phyloP scores from a whole-genome alignment of 805 yeast genomes.

The Ogataea nonfermentans region DNA sequence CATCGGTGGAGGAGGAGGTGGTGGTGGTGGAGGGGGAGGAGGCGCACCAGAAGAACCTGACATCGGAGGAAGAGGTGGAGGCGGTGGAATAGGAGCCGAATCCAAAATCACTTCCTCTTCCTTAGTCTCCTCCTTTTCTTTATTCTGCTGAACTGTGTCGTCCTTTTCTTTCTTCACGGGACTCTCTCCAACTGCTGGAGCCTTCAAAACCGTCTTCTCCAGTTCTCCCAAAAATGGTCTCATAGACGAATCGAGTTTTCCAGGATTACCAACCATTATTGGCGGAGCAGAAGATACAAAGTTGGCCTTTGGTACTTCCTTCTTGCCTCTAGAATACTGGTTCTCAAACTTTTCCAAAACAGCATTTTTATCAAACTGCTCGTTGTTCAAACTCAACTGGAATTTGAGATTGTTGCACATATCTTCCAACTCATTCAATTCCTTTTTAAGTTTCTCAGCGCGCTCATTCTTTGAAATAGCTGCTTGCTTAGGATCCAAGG shows the following conservation, averaged over 20 bases:
- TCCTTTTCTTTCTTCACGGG: not conserved
- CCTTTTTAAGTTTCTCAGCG: conserved; percentile 21
- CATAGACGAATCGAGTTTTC: conserved; percentile 23
- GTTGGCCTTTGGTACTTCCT: conserved; percentile 24
- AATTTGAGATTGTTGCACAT: conserved; percentile 27
- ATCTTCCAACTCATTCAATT: conserved; percentile 27
- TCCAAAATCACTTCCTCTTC: not conserved
- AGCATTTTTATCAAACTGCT: conserved; percentile 20
- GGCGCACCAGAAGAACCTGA: conserved; percentile 5
- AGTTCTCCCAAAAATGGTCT: conserved; percentile 51
- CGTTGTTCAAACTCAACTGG: conserved; percentile 28
- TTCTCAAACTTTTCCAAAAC: conserved; percentile 28
- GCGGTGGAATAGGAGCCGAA: conserved; percentile 36
- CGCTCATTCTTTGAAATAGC: conserved; percentile 17
- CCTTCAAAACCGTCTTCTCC: conserved; percentile 45
- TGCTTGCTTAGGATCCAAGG: conserved; percentile 31
- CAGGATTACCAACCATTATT: conserved; percentile 14
- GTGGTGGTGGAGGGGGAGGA: conserved; percentile 12
- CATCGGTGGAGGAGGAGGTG: conserved; percentile 29
- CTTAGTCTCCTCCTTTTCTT: conserved; percentile 1
- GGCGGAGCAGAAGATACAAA: conserved; percentile 24
- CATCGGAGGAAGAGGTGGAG: conserved; percentile 32
- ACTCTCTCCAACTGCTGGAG: conserved; percentile 34
- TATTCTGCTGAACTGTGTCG: conserved; percentile 2
- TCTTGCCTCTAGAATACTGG: conserved; percentile 30